Percentiles rank a stretch among this genome's conserved stretches.
phyloP scores from a whole-genome alignment of 2,329 filamentous ascomycete species.

The Stachybotrys echinatus region DNA sequence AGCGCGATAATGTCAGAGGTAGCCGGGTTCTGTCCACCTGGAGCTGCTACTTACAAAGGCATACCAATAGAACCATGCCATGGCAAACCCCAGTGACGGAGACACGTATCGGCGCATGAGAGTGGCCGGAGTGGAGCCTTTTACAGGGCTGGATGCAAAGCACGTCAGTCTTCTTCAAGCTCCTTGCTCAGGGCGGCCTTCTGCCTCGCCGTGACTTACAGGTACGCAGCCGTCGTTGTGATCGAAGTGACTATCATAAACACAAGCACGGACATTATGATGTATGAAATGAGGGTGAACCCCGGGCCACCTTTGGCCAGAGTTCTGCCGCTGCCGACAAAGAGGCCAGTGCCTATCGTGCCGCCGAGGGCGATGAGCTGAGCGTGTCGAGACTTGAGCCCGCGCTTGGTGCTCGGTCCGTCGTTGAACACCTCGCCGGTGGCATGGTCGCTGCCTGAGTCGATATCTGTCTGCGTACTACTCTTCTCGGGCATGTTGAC shows the following conservation, averaged over 20 bases:
- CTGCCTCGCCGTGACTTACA: no score
- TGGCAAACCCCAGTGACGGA: not conserved
- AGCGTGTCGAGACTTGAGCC: slow-evolving; percentile 51
- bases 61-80: not conserved
- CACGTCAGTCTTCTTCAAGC: no score
- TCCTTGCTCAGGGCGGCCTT: no score
- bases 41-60: not conserved
- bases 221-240: no score
- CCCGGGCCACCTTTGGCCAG: slow-evolving; percentile 52
- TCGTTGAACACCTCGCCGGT: no score
- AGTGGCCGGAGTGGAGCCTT: not conserved
- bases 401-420: slow-evolving; percentile 25
- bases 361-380: slow-evolving; percentile 60
- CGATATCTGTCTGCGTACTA: no score
- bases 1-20: not conserved
- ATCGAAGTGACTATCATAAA: slow-evolving; percentile 40
- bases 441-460: no score
- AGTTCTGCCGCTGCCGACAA: slow-evolving; percentile 54
- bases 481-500: no score
- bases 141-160: not conserved
- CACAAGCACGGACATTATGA: slow-evolving; percentile 48
- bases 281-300: slow-evolving; percentile 49
- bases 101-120: not conserved
- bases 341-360: slow-evolving; percentile 54
- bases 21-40: not conserved